Conservation (phyloP, 306 rosid species). For the Citrullus mucosospermus region DNA sequence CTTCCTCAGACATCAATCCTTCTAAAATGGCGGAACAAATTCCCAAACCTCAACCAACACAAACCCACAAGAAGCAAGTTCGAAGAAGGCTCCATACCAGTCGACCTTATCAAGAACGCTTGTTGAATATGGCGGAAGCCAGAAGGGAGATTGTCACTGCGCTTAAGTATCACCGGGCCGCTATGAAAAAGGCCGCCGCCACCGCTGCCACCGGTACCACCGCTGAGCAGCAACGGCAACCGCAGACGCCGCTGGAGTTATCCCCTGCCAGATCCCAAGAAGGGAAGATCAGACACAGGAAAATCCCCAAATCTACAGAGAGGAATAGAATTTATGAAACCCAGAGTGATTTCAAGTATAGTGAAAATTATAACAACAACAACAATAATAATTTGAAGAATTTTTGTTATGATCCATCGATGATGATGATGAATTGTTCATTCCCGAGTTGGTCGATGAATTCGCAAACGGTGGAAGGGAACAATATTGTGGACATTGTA, state of each 20-base stretch:
- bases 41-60: constrained; percentile 2
- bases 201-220: neutral
- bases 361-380: neutral
- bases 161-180: constrained; percentile 73
- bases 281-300: constrained; percentile 34
- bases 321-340: neutral
- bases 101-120: constrained; percentile 75
- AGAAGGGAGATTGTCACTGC: constrained; percentile 85
- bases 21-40: constrained; percentile 9
- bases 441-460: constrained; percentile 15
- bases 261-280: constrained; percentile 22
- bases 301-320: constrained; percentile 25
- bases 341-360: neutral
- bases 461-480: constrained; percentile 17
- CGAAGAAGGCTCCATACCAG: constrained; percentile 76
- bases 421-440: neutral
- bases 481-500: constrained; percentile 29
- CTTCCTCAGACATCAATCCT: neutral
- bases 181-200: constrained; percentile 60
- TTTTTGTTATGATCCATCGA: constrained; percentile 17
- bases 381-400: neutral
- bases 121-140: constrained; percentile 88
- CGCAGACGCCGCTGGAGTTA: constrained; percentile 15
- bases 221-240: constrained; percentile 24
- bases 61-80: constrained; percentile 67